These are phyloP conservation scores for Eruca vesicaria DNA, from an alignment of 441 rosid species.

Conservation along the genomic window DNA sequence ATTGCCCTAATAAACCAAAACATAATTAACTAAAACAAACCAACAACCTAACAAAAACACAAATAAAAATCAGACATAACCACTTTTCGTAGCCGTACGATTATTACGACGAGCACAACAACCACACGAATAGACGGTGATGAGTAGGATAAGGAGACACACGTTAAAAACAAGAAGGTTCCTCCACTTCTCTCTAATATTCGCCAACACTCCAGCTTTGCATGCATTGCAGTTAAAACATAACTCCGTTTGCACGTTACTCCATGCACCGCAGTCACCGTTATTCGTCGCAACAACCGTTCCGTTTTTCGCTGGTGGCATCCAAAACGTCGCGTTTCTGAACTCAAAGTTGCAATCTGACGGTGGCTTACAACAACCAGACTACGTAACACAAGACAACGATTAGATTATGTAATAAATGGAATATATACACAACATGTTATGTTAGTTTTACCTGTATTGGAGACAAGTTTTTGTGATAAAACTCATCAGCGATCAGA, in stretches of 20 bases:
- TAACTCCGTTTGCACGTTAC: constrained; percentile 52
- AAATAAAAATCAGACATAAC: not conserved
- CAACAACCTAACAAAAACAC: not conserved
- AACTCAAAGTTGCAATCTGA: constrained; percentile 49
- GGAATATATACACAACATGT: not conserved
- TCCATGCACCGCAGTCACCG: constrained; percentile 60
- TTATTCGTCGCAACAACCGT: constrained; percentile 23
- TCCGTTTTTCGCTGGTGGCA: constrained; percentile 35
- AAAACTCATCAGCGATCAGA: constrained; percentile 32
- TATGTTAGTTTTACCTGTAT: constrained; percentile 26
- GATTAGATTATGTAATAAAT: not conserved
- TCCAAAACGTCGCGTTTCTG: constrained; percentile 49
- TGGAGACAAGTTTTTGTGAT: constrained; percentile 33
- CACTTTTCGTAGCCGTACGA: constrained; percentile 5
- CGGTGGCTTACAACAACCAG: constrained; percentile 81
- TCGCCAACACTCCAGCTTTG: constrained; percentile 62
- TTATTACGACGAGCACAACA: constrained; percentile 55
- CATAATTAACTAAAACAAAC: not conserved
- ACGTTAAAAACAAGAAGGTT: constrained; percentile 40
- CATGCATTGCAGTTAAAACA: constrained; percentile 70
- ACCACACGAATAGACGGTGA: constrained; percentile 45
- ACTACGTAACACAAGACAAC: constrained; percentile 31
- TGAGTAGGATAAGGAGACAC: constrained; percentile 37
- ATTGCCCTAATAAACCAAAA: constrained; percentile 3
- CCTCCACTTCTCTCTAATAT: constrained; percentile 62